phyloP scores from a whole-genome alignment of 1,284 basidiomycete species.

The Pseudozyma sp. region DNA sequence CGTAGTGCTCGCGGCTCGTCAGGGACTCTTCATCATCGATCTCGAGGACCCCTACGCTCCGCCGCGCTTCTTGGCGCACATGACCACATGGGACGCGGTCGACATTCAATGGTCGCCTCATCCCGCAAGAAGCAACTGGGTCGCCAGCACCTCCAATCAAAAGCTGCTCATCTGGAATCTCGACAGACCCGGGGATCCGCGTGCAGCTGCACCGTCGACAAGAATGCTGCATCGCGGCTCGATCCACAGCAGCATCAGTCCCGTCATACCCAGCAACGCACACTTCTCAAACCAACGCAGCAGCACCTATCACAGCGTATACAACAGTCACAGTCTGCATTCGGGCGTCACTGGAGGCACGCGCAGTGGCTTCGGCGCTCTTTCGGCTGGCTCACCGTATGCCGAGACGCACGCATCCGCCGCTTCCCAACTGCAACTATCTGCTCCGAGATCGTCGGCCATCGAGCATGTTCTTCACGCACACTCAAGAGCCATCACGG shows the following conservation, averaged over 20 bases:
- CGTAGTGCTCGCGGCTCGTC: slow-evolving; percentile 72
- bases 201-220: slow-evolving; percentile 26
- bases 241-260: slow-evolving; percentile 35
- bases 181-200: slow-evolving; percentile 65
- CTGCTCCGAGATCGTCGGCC: slow-evolving; percentile 43
- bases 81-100: slow-evolving; percentile 95
- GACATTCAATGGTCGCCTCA: slow-evolving; percentile 96
- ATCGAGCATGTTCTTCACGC: slow-evolving; percentile 64
- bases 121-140: slow-evolving; percentile 82
- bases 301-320: slow-evolving; percentile 43
- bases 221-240: slow-evolving; percentile 33
- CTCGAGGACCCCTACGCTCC: slow-evolving; percentile 85
- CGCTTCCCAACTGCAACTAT: slow-evolving; percentile 14
- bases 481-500: slow-evolving; percentile 66
- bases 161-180: slow-evolving; percentile 98
- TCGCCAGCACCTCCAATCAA: slow-evolving; percentile 93
- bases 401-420: slow-evolving; percentile 26
- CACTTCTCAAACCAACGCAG: slow-evolving; percentile 34
- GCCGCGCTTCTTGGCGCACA: slow-evolving; percentile 92
- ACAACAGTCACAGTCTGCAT: slow-evolving; percentile 38
- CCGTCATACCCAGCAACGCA: slow-evolving; percentile 33
- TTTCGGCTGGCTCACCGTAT: slow-evolving; percentile 24
- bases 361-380: slow-evolving; percentile 30
- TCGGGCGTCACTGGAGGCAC: slow-evolving; percentile 42
- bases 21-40: slow-evolving; percentile 96